phyloP scores from a whole-genome alignment of 2,329 filamentous ascomycete genomes.

The Sarocladiaceae sp. region DNA sequence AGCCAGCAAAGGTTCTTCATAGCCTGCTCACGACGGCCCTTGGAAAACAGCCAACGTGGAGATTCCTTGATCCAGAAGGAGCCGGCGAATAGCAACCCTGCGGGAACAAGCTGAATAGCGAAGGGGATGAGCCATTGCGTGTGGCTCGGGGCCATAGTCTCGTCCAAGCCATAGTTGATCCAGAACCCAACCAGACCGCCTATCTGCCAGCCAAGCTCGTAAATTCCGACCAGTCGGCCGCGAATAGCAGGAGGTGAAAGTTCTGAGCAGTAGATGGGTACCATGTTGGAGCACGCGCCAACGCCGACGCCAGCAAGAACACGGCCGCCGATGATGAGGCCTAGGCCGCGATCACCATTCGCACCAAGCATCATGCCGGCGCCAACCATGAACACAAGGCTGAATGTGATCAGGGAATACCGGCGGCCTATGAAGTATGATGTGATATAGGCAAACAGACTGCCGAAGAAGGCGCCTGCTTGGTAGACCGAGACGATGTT shows the following conservation, averaged over 20 bases:
- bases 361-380: constrained; percentile 68
- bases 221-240: constrained; percentile 59
- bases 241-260: constrained; percentile 56
- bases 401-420: constrained; percentile 55
- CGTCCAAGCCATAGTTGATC: constrained; percentile 59
- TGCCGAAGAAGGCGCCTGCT: constrained; percentile 77
- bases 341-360: constrained; percentile 54
- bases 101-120: constrained; percentile 61
- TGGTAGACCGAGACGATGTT: constrained; percentile 81
- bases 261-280: constrained; percentile 57
- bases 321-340: constrained; percentile 54
- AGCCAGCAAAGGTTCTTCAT: constrained; percentile 58
- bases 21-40: constrained; percentile 54
- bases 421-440: constrained; percentile 63
- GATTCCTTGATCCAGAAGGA: constrained; percentile 58
- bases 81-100: constrained; percentile 49
- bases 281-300: constrained; percentile 57
- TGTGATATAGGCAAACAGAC: constrained; percentile 52
- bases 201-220: constrained; percentile 60
- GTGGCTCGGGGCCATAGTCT: constrained; percentile 38
- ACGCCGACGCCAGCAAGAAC: constrained; percentile 59
- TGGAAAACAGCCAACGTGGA: constrained; percentile 63
- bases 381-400: constrained; percentile 60
- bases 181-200: constrained; percentile 59
- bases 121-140: constrained; percentile 61